Evolutionary conservation across 2,329 filamentous ascomycete genomes (phyloP).

Genomic region (Periconia macrospinosa): DNA sequence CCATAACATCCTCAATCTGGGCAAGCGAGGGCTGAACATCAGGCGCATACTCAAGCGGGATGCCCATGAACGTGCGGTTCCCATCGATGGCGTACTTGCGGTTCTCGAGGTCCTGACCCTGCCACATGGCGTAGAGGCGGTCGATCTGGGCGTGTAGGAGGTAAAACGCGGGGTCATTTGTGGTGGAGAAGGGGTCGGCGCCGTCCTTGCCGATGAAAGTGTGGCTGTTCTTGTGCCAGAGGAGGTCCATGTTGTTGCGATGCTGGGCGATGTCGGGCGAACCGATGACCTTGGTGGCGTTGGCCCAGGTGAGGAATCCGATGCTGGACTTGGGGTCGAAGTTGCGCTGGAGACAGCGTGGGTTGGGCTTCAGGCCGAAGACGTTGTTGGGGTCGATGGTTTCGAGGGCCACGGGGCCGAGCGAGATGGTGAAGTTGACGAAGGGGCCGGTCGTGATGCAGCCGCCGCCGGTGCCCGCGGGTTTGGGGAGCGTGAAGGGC

Average conservation of each 20-base stretch:
- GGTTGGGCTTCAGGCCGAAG: slow-evolving; percentile 24
- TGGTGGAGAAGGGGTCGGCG: slow-evolving; percentile 47
- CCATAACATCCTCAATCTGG: slow-evolving; percentile 3
- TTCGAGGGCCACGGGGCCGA: slow-evolving; percentile 49
- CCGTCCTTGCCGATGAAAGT: slow-evolving; percentile 47
- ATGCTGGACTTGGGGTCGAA: slow-evolving; percentile 36
- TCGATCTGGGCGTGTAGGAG: slow-evolving; percentile 52
- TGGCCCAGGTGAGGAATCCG: slow-evolving; percentile 23
- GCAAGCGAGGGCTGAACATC: slow-evolving; percentile 3
- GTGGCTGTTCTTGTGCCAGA: slow-evolving; percentile 46
- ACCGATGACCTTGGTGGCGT: slow-evolving; percentile 42
- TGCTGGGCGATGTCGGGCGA: slow-evolving; percentile 41
- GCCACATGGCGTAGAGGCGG: slow-evolving; percentile 52
- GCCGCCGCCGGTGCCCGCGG: slow-evolving; percentile 18
- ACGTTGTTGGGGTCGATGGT: slow-evolving; percentile 22
- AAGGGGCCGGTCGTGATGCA: slow-evolving; percentile 17
- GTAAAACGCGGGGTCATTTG: slow-evolving; percentile 46
- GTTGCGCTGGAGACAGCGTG: slow-evolving; percentile 36
- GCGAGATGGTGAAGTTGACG: slow-evolving; percentile 39
- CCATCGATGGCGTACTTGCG: slow-evolving; percentile 44
- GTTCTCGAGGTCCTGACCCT: slow-evolving; percentile 42
- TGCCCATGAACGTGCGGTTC: slow-evolving; percentile 43
- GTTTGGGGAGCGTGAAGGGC: slow-evolving; percentile 5
- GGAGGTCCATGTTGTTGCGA: slow-evolving; percentile 38
- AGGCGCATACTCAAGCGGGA: slow-evolving; percentile 6